Evolutionary conservation across 768 basidiomycete genomes (phyloP), one percentile per base, ranked within the genome.

Genomic region (Lactifluus rugatus): DNA sequence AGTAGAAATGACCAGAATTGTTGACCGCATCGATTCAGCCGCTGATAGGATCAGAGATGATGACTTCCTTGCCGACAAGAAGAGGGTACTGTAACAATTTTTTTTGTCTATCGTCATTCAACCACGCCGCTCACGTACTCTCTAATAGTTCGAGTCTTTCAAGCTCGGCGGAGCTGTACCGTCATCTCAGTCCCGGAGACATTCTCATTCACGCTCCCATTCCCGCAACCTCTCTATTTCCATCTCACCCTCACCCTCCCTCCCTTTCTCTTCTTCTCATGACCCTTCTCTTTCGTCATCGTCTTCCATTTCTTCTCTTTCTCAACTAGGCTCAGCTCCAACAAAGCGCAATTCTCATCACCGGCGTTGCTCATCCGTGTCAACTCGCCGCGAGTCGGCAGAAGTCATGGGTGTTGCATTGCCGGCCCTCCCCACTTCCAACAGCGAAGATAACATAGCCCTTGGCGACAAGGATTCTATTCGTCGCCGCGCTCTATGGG

Each of bases 321-420:
- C 47, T 17, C 58, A 59, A 10, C 61, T 69, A 48, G 63, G 75
- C 28, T 70, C 77, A 13, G 65, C 69, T 60, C 52, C 66, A 48
- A 66, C 64, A 26, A 85, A 83, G 65, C 85, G 83, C 63, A 79
- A 79, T 58, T 93, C 92, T 0, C 90, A 91, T 65, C 93, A 94
- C 65, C 79, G 82, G 14, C 88, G 93, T 48, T 81, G 82, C 42
- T 92, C 91, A 1, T 91, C 89, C 25, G 89, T 95, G 26, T 91
- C 93, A 10, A 94, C 92, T 41, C 84, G 91, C 60, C 80, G 79
- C 63, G 93, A 95, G 74, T 93, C 90, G 19, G 87, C 90, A 17
- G 93, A 94, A 66, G 75, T 95, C 67, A 93, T 95, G 88, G 89
- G 90, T 26, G 80, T 89, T 13, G 72, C 85, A 23, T 73, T 88